These are phyloP conservation scores for Tuber calosporum DNA, from an alignment of 495 filamentous ascomycete species.

Conservation along the genomic window DNA sequence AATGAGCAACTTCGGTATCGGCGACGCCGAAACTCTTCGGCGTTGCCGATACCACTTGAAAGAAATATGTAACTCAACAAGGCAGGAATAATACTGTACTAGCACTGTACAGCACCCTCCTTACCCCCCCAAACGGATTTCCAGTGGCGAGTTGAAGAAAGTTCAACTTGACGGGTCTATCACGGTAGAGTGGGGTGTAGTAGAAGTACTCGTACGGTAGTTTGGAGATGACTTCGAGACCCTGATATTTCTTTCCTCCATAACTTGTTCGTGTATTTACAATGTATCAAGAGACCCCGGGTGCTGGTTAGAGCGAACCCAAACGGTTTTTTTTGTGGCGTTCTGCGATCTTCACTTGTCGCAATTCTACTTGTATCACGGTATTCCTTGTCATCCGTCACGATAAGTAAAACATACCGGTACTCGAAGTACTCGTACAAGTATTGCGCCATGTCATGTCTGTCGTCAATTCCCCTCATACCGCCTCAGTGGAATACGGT, in stretches of 20 bases:
- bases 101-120: no score
- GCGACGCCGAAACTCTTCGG: slow-evolving; percentile 1
- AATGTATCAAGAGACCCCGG: background rate
- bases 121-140: background rate
- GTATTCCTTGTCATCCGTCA: background rate
- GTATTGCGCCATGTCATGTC: background rate
- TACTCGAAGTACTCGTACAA: background rate
- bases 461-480: background rate
- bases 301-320: background rate
- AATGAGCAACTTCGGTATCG: background rate
- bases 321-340: background rate
- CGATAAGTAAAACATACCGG: background rate
- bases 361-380: background rate
- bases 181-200: background rate
- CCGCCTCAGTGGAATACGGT: background rate
- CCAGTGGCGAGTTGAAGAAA: background rate
- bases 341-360: background rate
- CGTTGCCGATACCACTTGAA: background rate
- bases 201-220: background rate
- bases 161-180: background rate
- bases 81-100: background rate
- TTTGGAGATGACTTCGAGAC: background rate
- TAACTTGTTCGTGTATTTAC: no score
- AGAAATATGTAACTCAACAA: background rate
- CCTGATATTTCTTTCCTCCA: background rate